Conservation (phyloP, 192 early-diverging fungal species). For the Obelidium mucronatum region DNA sequence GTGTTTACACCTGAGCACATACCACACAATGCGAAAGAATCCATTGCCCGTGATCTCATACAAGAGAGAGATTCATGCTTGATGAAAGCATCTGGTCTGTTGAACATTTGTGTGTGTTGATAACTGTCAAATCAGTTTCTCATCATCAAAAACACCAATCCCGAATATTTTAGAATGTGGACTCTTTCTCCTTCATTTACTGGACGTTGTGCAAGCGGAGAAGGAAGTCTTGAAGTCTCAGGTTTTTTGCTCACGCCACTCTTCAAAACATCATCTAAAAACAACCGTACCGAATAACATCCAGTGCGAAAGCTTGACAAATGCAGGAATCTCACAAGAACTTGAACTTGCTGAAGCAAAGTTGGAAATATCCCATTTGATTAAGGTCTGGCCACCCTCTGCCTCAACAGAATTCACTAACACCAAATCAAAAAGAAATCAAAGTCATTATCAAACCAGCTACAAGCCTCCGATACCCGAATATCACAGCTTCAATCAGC, state of each 20-base stretch:
- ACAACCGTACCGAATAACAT: not conserved
- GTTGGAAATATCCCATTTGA: conserved; percentile 13
- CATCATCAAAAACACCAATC: too few species aligned
- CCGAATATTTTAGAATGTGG: conserved; percentile 8
- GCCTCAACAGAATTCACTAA: too few species aligned
- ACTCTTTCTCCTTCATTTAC: conserved; percentile 17
- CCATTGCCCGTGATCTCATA: too few species aligned
- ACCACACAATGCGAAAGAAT: too few species aligned
- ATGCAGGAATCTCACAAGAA: not conserved
- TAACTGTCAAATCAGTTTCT: not conserved
- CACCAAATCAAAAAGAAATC: not conserved
- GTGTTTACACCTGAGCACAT: not conserved
- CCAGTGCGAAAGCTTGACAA: conserved; percentile 13
- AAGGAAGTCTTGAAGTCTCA: conserved; percentile 11
- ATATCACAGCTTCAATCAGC: not conserved
- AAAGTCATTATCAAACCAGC: not conserved
- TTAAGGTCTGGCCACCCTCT: conserved; percentile 3
- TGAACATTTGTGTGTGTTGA: too few species aligned
- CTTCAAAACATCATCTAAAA: not conserved
- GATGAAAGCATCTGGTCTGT: conserved; percentile 21
- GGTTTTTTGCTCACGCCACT: not conserved
- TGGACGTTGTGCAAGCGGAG: conserved; percentile 29
- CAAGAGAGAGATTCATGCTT: conserved; percentile 25
- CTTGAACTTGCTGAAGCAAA: conserved; percentile 10
- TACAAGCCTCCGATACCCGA: not conserved